These are phyloP conservation scores for Trichoderma citrinoviride DNA, from an alignment of 2,329 filamentous ascomycete species.

Conservation along the genomic window DNA sequence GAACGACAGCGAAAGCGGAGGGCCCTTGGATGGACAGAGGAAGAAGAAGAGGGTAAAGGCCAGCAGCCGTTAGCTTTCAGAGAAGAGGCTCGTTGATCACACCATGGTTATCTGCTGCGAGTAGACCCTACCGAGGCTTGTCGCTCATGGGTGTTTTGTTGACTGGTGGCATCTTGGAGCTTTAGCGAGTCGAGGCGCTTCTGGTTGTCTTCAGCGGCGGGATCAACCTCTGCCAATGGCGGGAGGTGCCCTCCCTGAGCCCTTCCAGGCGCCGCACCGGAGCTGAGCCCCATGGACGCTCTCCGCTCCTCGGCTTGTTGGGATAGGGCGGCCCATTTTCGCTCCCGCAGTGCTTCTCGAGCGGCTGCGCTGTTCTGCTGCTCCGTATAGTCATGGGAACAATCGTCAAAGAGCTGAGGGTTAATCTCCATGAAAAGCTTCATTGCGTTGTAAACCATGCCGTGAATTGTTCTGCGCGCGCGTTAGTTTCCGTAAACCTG, in stretches of 20 bases:
- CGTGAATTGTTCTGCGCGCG: constrained; percentile 80
- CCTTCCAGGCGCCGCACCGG: constrained; percentile 34
- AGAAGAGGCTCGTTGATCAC: not conserved
- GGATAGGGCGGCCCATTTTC: constrained; percentile 83
- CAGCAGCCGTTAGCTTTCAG: not conserved
- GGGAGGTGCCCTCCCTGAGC: constrained; percentile 45
- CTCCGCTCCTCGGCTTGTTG: constrained; percentile 75
- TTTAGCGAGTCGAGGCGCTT: constrained; percentile 87
- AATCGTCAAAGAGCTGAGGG: constrained; percentile 96
- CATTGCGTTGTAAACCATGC: constrained; percentile 99
- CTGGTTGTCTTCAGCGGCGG: constrained; percentile 76
- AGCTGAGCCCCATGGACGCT: constrained; percentile 36
- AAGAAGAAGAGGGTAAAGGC: not conserved
- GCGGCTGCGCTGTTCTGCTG: constrained; percentile 89
- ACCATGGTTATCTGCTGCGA: constrained; percentile 45
- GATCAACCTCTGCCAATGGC: constrained; percentile 72
- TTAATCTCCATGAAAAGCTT: constrained; percentile 99
- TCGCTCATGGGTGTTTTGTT: constrained; percentile 55
- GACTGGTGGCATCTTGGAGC: constrained; percentile 73
- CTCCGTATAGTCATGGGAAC: constrained; percentile 96
- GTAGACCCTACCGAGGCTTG: constrained; percentile 58
- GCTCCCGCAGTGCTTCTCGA: constrained; percentile 75
- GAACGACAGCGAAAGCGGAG: not conserved
- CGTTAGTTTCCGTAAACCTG: constrained; percentile 32
- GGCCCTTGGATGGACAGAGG: not conserved